A percentile compares a stretch with the other conserved stretches of the same genome.
Evolutionary conservation across 2,329 filamentous ascomycete genomes (phyloP).

Genomic region (Penicillium janthinellum): DNA sequence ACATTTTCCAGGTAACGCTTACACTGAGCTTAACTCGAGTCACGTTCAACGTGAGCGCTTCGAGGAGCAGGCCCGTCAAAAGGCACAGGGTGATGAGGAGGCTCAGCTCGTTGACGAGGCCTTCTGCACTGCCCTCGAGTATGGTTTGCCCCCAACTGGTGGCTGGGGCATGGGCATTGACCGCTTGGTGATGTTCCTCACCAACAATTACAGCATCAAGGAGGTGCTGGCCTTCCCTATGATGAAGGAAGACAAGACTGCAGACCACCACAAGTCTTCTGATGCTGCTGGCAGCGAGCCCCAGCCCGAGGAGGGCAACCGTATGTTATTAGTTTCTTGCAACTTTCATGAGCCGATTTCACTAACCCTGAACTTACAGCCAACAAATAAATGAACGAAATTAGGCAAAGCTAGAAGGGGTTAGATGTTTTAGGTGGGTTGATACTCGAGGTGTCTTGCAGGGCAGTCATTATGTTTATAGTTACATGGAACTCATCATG

Average conservation of each 20-base stretch:
- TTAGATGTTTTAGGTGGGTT: neutral
- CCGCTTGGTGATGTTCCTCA: slow-evolving; percentile 92
- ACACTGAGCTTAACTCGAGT: slow-evolving; percentile 97
- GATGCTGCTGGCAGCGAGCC: slow-evolving; percentile 65
- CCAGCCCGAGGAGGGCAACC: slow-evolving; percentile 62
- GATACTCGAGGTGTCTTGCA: neutral
- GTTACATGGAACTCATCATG: slow-evolving; percentile 12
- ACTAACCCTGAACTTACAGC: slow-evolving; percentile 33
- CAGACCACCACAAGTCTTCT: slow-evolving; percentile 51
- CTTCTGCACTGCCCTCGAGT: slow-evolving; percentile 88
- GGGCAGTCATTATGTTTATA: slow-evolving; percentile 20
- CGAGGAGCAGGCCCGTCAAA: slow-evolving; percentile 94
- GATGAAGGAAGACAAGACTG: slow-evolving; percentile 82
- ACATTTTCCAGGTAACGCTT: slow-evolving; percentile 59
- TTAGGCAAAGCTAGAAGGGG: neutral
- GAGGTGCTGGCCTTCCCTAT: slow-evolving; percentile 96
- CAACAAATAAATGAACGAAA: slow-evolving; percentile 35
- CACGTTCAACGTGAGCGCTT: slow-evolving; percentile 90
- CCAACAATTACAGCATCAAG: slow-evolving; percentile 92
- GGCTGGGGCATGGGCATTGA: slow-evolving; percentile 98
- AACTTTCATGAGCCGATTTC: slow-evolving; percentile 26
- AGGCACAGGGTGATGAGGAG: slow-evolving; percentile 95
- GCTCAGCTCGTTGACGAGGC: slow-evolving; percentile 95
- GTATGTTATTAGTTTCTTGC: slow-evolving; percentile 39
- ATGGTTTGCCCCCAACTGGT: slow-evolving; percentile 87